phyloP scores from a whole-genome alignment of 352 stramenopile genomes.

The Plasmopara viticola region DNA sequence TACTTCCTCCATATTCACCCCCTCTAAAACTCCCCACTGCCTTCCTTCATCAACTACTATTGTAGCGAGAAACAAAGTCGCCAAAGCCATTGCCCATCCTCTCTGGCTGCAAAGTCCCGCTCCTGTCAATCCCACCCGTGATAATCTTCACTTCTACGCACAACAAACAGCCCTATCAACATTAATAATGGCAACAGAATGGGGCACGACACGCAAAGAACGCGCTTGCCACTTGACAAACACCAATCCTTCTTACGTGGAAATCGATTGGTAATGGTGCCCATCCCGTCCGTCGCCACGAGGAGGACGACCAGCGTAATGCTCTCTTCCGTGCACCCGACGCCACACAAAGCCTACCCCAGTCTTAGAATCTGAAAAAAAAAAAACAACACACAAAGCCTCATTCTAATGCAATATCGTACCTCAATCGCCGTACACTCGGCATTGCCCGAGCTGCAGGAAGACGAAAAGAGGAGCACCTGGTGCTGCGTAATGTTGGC shows the following conservation, averaged over 20 bases:
- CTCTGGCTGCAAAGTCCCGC: conserved; percentile 16
- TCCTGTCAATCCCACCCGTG: conserved; percentile 27
- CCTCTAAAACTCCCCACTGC: no score
- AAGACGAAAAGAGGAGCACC: conserved; percentile 32
- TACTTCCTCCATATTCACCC: no score
- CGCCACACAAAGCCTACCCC: conserved; percentile 22
- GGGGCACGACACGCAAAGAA: no score
- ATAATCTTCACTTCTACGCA: conserved; percentile 33
- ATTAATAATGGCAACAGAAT: no score
- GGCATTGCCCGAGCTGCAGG: conserved; percentile 19
- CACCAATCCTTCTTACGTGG: no score
- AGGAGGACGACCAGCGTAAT: conserved; percentile 42
- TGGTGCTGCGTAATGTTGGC: conserved; percentile 27
- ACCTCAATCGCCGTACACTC: conserved; percentile 37
- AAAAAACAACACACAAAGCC: neutral
- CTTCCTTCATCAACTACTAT: conserved; percentile 2
- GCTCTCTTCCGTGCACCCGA: conserved; percentile 21
- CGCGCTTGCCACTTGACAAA: no score
- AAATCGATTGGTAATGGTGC: conserved; percentile 27
- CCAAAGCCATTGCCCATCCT: conserved; percentile 31
- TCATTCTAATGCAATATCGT: neutral
- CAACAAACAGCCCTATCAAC: no score
- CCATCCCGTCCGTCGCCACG: conserved; percentile 24
- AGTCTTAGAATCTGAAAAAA: conserved; percentile 1
- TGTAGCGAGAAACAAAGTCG: conserved; percentile 44